Percentiles rank a stretch among this genome's conserved stretches.
Evolutionary conservation across 2,329 filamentous ascomycete genomes (phyloP).

Genomic region (Didymosphaeria variabile): DNA sequence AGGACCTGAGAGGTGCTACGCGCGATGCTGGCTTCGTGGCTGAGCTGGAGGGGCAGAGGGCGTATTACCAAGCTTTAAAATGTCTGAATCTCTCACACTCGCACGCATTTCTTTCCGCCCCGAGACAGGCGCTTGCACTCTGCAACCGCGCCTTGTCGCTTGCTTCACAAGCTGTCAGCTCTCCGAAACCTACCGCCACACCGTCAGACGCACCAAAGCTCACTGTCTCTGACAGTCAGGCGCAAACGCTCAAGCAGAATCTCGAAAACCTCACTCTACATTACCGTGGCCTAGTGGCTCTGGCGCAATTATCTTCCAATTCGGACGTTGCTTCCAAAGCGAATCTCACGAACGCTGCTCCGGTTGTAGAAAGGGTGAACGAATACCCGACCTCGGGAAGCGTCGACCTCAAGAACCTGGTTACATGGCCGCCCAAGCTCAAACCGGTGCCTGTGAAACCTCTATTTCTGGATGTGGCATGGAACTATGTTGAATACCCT

Average conservation of each 20-base stretch:
- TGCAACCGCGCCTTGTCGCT: slow-evolving; percentile 76
- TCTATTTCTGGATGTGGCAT: slow-evolving; percentile 93
- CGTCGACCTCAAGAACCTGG: slow-evolving; percentile 80
- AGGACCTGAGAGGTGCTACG: slow-evolving; percentile 87
- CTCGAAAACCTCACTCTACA: slow-evolving; percentile 79
- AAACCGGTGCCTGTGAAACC: slow-evolving; percentile 90
- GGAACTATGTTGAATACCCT: slow-evolving; percentile 97
- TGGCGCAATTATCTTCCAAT: slow-evolving; percentile 70
- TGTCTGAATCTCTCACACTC: slow-evolving; percentile 87
- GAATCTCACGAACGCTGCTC: slow-evolving; percentile 57
- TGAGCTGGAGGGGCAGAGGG: slow-evolving; percentile 79
- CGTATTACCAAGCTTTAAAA: slow-evolving; percentile 91
- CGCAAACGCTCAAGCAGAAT: slow-evolving; percentile 66
- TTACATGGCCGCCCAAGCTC: slow-evolving; percentile 85
- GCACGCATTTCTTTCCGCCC: slow-evolving; percentile 76
- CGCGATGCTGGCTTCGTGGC: slow-evolving; percentile 79
- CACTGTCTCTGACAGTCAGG: slow-evolving; percentile 68
- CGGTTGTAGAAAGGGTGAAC: slow-evolving; percentile 77
- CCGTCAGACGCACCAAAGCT: slow-evolving; percentile 68
- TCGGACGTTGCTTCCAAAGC: slow-evolving; percentile 58
- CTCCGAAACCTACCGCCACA: slow-evolving; percentile 47
- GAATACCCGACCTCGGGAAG: slow-evolving; percentile 74
- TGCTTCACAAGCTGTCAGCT: slow-evolving; percentile 60
- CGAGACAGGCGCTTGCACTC: slow-evolving; percentile 84
- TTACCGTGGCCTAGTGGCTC: slow-evolving; percentile 84